Evolutionary conservation across 306 rosid genomes (phyloP).

Genomic region (Rosa rugosa): DNA sequence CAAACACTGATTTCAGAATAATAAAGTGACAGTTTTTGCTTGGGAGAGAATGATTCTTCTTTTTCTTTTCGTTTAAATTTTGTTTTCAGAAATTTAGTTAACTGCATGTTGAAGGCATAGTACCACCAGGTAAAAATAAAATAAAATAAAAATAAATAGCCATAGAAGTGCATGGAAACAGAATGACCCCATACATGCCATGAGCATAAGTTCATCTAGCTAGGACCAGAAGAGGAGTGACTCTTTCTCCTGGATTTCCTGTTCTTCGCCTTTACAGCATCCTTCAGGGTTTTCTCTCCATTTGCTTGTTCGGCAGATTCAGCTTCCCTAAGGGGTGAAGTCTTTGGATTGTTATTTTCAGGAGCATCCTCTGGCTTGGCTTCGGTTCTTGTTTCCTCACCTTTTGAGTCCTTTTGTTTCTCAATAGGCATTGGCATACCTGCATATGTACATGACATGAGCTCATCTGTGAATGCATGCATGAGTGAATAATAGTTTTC

Average conservation of each 20-base stretch:
- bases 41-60: not conserved
- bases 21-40: not conserved
- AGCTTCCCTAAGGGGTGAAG: constrained; percentile 30
- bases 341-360: constrained; percentile 30
- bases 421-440: constrained; percentile 40
- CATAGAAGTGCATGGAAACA: not conserved
- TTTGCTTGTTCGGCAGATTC: constrained; percentile 30
- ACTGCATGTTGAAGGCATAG: not conserved
- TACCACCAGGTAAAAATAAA: not conserved
- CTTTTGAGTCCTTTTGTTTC: constrained; percentile 34
- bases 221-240: constrained; percentile 35
- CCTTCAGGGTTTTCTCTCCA: constrained; percentile 64
- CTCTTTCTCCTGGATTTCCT: constrained; percentile 51
- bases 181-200: not conserved
- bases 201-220: constrained; percentile 28
- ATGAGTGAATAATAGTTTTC: not conserved
- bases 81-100: not conserved
- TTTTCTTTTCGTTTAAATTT: not conserved
- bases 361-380: constrained; percentile 42
- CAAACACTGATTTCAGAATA: not conserved
- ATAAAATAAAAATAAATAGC: too few relatives aligned
- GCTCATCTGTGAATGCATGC: not conserved
- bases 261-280: constrained; percentile 80
- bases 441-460: constrained; percentile 18
- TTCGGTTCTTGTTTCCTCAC: constrained; percentile 18